phyloP scores from a whole-genome alignment of 805 yeast genomes.

The Metschnikowia cubensis region DNA sequence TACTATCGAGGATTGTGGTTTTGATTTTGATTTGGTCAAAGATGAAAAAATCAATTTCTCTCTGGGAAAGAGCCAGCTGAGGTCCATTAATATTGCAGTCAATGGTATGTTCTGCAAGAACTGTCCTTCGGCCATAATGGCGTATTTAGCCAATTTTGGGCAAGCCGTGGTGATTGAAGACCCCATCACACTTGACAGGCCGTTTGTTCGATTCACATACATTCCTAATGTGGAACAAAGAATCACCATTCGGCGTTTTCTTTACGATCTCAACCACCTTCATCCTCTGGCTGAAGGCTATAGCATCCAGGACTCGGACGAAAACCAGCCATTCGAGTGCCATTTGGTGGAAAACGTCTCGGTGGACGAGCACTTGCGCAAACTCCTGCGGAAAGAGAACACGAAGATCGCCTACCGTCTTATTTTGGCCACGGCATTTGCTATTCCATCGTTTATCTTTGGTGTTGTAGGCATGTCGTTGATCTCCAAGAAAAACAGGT shows the following conservation, averaged over 20 bases:
- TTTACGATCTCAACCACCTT: conserved; percentile 45
- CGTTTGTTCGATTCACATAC: conserved; percentile 61
- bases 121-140: conserved; percentile 58
- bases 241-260: conserved; percentile 53
- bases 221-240: conserved; percentile 46
- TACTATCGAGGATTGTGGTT: conserved; percentile 64
- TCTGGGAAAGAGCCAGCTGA: conserved; percentile 44
- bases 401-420: conserved; percentile 43
- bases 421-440: conserved; percentile 46
- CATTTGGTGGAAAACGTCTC: conserved; percentile 51
- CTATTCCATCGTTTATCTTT: conserved; percentile 65
- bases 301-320: conserved; percentile 16
- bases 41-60: conserved; percentile 44
- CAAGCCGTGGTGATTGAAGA: conserved; percentile 53
- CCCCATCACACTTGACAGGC: conserved; percentile 51
- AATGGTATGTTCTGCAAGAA: conserved; percentile 68
- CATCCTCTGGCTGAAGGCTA: conserved; percentile 24
- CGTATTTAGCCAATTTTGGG: conserved; percentile 50
- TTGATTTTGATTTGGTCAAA: conserved; percentile 50
- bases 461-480: conserved; percentile 70
- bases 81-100: conserved; percentile 54
- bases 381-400: conserved; percentile 48
- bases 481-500: conserved; percentile 36
- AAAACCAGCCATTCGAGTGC: conserved; percentile 42
- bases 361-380: conserved; percentile 59